Percentiles rank a stretch among this genome's conserved stretches.
These are phyloP conservation scores for Crucihimalaya himalaica DNA, from an alignment of 345 rosid genomes.

Conservation along the genomic window DNA sequence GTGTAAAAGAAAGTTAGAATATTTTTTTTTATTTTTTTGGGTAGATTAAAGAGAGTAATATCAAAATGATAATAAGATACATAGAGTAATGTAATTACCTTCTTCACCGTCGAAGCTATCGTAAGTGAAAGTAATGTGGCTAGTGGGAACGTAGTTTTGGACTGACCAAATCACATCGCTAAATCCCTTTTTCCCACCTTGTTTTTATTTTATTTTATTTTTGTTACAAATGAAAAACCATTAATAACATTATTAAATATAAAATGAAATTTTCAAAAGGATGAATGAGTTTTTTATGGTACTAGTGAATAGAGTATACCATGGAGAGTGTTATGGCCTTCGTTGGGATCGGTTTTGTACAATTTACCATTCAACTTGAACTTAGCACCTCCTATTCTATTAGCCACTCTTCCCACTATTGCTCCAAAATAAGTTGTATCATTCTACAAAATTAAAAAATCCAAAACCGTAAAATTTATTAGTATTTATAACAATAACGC, in stretches of 20 bases:
- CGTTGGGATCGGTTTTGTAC: conserved; percentile 60
- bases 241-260: too few relatives aligned
- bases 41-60: too few relatives aligned
- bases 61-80: too few relatives aligned
- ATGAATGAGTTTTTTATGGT: too few relatives aligned
- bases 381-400: conserved; percentile 67
- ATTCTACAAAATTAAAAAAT: conserved; percentile 39
- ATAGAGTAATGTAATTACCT: too few relatives aligned
- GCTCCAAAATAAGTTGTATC: conserved; percentile 80
- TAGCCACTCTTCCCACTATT: conserved; percentile 82
- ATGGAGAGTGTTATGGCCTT: conserved; percentile 76
- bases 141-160: conserved; percentile 35
- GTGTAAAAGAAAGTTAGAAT: too few relatives aligned
- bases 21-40: too few relatives aligned
- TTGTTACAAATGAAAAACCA: too few relatives aligned
- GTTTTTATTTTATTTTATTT: too few relatives aligned
- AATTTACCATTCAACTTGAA: conserved; percentile 60
- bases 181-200: conserved; percentile 76
- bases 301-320: too few relatives aligned
- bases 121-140: conserved; percentile 61
- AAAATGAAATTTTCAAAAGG: too few relatives aligned
- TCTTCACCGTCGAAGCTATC: conserved; percentile 70
- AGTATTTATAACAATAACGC: neutral
- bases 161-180: conserved; percentile 70
- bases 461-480: neutral